A percentile compares a stretch with the other conserved stretches of the same genome.
Evolutionary conservation across 306 rosid genomes (phyloP).

Genomic region (Casuarina glauca): DNA sequence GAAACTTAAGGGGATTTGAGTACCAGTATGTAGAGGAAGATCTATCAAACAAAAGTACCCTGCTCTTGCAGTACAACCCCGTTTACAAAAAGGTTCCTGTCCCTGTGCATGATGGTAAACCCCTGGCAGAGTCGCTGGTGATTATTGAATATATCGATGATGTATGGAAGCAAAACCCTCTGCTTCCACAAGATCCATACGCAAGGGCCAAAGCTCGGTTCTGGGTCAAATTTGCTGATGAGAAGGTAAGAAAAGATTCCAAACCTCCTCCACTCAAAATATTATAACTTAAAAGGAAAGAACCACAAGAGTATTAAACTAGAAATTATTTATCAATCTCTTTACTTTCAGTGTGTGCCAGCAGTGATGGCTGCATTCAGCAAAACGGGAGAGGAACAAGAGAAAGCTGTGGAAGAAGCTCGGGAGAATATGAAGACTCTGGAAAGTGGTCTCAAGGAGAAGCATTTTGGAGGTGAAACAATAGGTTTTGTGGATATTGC

Average conservation of each 20-base stretch:
- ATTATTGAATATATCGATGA: constrained; percentile 50
- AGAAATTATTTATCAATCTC: not conserved
- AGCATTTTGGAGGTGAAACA: constrained; percentile 37
- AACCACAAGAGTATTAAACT: too few species aligned
- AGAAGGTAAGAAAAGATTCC: constrained; percentile 32
- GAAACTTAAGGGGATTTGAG: constrained; percentile 39
- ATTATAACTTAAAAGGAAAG: too few species aligned
- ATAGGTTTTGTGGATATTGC: constrained; percentile 35
- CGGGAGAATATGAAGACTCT: constrained; percentile 46
- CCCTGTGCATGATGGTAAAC: constrained; percentile 45
- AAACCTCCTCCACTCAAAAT: too few species aligned
- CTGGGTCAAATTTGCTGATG: constrained; percentile 46
- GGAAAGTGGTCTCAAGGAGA: constrained; percentile 42
- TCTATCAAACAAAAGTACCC: constrained; percentile 38
- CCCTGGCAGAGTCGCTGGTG: constrained; percentile 44
- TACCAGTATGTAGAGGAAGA: constrained; percentile 45
- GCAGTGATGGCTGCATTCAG: constrained; percentile 31
- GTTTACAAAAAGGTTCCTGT: constrained; percentile 46
- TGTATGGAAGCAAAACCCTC: constrained; percentile 43
- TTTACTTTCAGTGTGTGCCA: constrained; percentile 37
- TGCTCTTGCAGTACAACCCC: constrained; percentile 46
- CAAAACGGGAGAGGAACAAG: constrained; percentile 47
- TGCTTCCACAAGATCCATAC: constrained; percentile 45
- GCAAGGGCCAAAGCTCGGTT: constrained; percentile 46
- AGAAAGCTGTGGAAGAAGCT: constrained; percentile 42